Evolutionary conservation across 2,329 filamentous ascomycete genomes (phyloP), one percentile per base, ranked within the genome.

Genomic region (Cladosporium sp.): DNA sequence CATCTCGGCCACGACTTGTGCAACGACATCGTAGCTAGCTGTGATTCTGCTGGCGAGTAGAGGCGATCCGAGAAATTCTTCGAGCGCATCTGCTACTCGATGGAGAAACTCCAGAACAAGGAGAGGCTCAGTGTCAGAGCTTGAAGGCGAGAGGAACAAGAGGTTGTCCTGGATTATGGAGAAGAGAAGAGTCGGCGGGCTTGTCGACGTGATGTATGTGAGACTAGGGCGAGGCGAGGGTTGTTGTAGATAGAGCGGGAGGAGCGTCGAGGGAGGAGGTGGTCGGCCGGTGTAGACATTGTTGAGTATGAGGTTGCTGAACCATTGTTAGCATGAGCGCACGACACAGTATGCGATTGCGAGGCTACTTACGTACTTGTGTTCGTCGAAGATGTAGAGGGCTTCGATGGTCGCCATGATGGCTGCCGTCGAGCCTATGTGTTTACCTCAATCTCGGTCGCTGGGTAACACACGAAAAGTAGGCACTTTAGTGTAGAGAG

Each of bases 311-410:
- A 87, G 83, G 64, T 82, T 86, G 72, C 91, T 52, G 34, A 28
- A 14, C 18, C 8, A 2, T n/a, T 16, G 52, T 41, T 34, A 46
- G 42, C 3, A 22, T 37, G 50, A 53, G 43, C 56, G 58, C 19
- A 52, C 53, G 53, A 22, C 42, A 43, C 41, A 44, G 37, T 56
- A 58, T 54, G 14, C 19, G 28, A 41, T 41, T 35, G 43, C 32
- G 49, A 52, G 43, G 52, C 43, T 61, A 67, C 64, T 65, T 64
- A 67, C 80, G 66, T 75, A 95, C 91, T 91, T 89, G 74, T 91
- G 84, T 77, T 96, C 91, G 81, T 97, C 91, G 72, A 87, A 96
- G 69, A 98, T 90, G 77, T 97, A 92, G 66, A 98, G 79, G 68
- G 92, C 93, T 77, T 97, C 92, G 67, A 98, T 87, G 68, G 87